A percentile compares a stretch with the other conserved stretches of the same genome.
phyloP scores from a whole-genome alignment of 306 rosid genomes.

The Begonia peltatifolia region DNA sequence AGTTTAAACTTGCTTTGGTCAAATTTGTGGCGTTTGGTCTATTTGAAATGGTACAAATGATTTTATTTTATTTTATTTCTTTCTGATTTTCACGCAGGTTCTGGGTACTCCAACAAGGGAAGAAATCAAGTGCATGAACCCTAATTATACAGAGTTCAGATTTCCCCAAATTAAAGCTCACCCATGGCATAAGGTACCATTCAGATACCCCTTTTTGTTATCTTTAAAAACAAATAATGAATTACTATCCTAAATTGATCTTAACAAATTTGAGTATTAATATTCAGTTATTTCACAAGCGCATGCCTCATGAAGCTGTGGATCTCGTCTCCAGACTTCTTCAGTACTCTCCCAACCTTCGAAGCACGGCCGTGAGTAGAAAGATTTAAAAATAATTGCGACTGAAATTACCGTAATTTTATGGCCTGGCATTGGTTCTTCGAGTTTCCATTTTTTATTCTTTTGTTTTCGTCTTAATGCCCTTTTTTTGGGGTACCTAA shows the following conservation, averaged over 20 bases:
- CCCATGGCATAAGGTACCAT: slow-evolving; percentile 90
- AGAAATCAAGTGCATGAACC: slow-evolving; percentile 96
- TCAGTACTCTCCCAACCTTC: slow-evolving; percentile 90
- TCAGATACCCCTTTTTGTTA: not conserved
- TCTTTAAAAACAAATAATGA: not conserved
- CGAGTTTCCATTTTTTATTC: too few relatives aligned
- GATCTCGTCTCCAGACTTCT: slow-evolving; percentile 90
- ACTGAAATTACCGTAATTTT: not conserved
- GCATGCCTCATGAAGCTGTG: slow-evolving; percentile 93
- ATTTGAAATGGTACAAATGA: too few relatives aligned
- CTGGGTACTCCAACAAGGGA: slow-evolving; percentile 96
- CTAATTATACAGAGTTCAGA: slow-evolving; percentile 82
- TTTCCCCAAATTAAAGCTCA: slow-evolving; percentile 94
- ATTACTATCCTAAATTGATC: slow-evolving; percentile 6
- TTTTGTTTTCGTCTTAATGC: too few relatives aligned
- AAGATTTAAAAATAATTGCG: not conserved
- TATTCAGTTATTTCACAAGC: slow-evolving; percentile 72
- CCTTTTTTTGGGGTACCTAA: too few relatives aligned
- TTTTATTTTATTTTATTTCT: not conserved
- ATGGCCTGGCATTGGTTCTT: too few relatives aligned
- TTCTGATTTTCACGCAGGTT: slow-evolving; percentile 37
- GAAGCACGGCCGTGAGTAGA: slow-evolving; percentile 80
- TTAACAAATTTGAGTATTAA: not conserved
- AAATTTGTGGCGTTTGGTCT: too few relatives aligned
- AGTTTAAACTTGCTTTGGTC: too few relatives aligned